Percentiles rank a stretch among this genome's conserved stretches.
phyloP scores from a whole-genome alignment of 1,284 basidiomycete species.

The Cutaneotrichosporon cyanovorans region DNA sequence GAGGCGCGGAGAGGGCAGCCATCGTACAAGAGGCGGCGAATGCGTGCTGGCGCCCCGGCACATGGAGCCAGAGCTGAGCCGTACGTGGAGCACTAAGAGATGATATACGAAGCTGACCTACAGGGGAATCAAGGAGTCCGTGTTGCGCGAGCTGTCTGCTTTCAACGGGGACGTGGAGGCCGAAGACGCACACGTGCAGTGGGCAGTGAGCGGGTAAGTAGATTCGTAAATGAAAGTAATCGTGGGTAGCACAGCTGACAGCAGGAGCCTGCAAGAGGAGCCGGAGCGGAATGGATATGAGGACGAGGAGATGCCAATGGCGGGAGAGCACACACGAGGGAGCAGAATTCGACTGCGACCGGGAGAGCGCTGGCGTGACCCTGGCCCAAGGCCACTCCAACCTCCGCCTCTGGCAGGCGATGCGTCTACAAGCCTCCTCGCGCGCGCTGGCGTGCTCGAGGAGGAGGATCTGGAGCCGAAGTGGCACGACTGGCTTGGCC shows the following conservation, averaged over 20 bases:
- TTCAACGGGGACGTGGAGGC: constrained; percentile 26
- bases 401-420: neutral
- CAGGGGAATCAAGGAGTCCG: constrained; percentile 17
- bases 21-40: constrained; percentile 52
- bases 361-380: too few relatives aligned
- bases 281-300: neutral
- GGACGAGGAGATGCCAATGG: neutral
- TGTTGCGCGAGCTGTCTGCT: constrained; percentile 33
- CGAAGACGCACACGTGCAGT: constrained; percentile 30
- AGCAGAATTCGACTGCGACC: too few relatives aligned
- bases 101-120: neutral
- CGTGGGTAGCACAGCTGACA: neutral
- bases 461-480: constrained; percentile 32
- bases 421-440: constrained; percentile 16
- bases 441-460: constrained; percentile 32
- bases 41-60: constrained; percentile 29
- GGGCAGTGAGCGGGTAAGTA: constrained; percentile 26
- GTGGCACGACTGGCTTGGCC: constrained; percentile 16
- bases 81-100: too few relatives aligned
- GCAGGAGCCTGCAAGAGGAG: constrained; percentile 6
- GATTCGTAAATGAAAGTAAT: too few relatives aligned
- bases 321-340: neutral
- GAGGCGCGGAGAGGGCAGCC: constrained; percentile 42
- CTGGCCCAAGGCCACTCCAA: too few relatives aligned
- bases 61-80: neutral